These are phyloP conservation scores for Martiniozyma abietophila DNA, from an alignment of 805 yeast species.

Conservation along the genomic window DNA sequence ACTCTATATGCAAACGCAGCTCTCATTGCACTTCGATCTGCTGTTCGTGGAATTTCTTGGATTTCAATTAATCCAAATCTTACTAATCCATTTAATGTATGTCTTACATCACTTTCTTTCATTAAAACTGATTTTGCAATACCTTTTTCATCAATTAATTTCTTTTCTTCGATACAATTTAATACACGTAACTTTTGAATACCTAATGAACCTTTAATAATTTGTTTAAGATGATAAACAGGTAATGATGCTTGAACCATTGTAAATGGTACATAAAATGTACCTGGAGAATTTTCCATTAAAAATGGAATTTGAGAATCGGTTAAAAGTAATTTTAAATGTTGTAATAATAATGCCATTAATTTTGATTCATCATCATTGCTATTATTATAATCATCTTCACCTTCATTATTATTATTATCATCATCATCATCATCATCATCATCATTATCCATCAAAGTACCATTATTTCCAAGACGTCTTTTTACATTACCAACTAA, in stretches of 20 bases:
- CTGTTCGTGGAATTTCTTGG: constrained; percentile 89
- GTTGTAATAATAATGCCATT: constrained; percentile 33
- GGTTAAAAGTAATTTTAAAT: constrained; percentile 56
- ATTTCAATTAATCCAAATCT: constrained; percentile 69
- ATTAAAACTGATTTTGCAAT: constrained; percentile 68
- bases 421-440: constrained; percentile 20
- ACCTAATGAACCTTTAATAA: constrained; percentile 55
- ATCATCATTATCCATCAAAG: constrained; percentile 18
- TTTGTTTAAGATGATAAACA: constrained; percentile 43
- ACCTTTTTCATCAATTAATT: constrained; percentile 76
- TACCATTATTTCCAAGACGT: constrained; percentile 6
- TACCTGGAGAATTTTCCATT: constrained; percentile 44
- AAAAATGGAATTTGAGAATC: constrained; percentile 50
- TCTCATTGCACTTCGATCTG: constrained; percentile 84
- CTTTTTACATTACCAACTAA: constrained; percentile 10
- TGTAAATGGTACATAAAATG: constrained; percentile 55
- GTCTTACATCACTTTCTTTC: constrained; percentile 68
- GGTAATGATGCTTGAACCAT: constrained; percentile 38
- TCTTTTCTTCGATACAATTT: constrained; percentile 62
- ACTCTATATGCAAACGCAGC: constrained; percentile 71
- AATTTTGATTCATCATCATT: constrained; percentile 13
- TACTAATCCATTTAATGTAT: constrained; percentile 56
- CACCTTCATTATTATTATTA: constrained; percentile 19
- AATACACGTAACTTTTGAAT: constrained; percentile 60
- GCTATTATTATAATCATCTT: constrained; percentile 4